Conservation (phyloP, 164 flowering plant species). For the Sedum album region DNA sequence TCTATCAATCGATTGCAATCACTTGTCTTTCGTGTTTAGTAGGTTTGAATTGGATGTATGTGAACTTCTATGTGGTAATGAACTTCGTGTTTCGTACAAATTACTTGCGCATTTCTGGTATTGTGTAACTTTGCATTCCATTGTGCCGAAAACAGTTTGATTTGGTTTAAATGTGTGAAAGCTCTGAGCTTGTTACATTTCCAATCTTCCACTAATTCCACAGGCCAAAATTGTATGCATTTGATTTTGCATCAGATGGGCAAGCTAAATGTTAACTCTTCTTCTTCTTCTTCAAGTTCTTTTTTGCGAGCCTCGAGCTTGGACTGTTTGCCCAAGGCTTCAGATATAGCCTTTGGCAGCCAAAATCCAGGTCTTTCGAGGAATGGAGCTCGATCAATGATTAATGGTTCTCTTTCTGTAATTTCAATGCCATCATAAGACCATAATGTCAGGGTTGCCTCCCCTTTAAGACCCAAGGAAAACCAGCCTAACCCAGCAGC, state of each 20-base stretch:
- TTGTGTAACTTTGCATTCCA: too few species aligned
- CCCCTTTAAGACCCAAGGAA: conserved; percentile 86
- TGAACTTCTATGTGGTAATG: too few species aligned
- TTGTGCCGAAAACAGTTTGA: too few species aligned
- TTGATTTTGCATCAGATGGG: background rate
- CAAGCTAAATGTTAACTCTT: background rate
- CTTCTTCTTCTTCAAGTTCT: conserved; percentile 24
- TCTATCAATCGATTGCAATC: too few species aligned
- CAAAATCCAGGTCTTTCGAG: conserved; percentile 85
- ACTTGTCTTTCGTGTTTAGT: too few species aligned
- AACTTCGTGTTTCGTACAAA: too few species aligned
- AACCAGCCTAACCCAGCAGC: conserved; percentile 91
- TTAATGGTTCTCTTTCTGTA: conserved; percentile 71
- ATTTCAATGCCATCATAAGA: conserved; percentile 57
- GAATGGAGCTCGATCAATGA: conserved; percentile 70
- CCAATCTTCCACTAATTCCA: too few species aligned
- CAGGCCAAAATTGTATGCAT: background rate
- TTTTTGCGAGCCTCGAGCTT: conserved; percentile 37
- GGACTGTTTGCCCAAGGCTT: conserved; percentile 55
- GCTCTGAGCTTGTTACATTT: too few species aligned
- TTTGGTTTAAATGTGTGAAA: too few species aligned
- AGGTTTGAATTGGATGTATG: too few species aligned
- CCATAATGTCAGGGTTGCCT: conserved; percentile 71
- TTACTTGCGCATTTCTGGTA: too few species aligned
- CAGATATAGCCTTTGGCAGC: conserved; percentile 83